Percentiles rank a stretch among this genome's conserved stretches.
Conservation (phyloP, 768 basidiomycete species). For the Tricholoma sp. region DNA sequence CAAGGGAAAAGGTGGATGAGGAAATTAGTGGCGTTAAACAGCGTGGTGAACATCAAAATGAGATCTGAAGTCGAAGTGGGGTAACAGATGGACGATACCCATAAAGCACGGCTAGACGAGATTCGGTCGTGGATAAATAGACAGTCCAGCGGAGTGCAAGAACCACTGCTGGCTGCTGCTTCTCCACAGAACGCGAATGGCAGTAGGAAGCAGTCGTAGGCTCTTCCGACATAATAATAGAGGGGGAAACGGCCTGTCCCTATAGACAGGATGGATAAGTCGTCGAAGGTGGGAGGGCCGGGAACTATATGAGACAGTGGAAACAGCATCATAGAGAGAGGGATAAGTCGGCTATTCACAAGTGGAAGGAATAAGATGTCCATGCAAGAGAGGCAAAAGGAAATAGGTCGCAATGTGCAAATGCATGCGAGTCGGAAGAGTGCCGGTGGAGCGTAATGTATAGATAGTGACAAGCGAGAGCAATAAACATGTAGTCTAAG, state of each 20-base stretch:
- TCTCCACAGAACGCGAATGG: neutral
- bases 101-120: constrained; percentile 15
- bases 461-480: constrained; percentile 15
- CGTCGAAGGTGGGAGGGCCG: constrained; percentile 34
- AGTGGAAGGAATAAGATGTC: constrained; percentile 25
- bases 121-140: constrained; percentile 16
- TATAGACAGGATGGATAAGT: constrained; percentile 65
- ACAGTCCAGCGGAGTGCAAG: constrained; percentile 14
- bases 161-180: no score
- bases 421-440: constrained; percentile 20
- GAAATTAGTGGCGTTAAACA: constrained; percentile 15
- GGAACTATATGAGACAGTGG: constrained; percentile 24
- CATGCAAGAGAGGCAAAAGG: constrained; percentile 18
- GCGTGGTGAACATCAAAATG: constrained; percentile 13
- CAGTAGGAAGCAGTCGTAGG: constrained; percentile 6
- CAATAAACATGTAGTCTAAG: constrained; percentile 25
- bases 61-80: constrained; percentile 7
- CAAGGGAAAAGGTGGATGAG: constrained; percentile 21
- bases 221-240: constrained; percentile 19
- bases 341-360: constrained; percentile 29
- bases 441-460: constrained; percentile 32
- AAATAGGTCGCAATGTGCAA: constrained; percentile 24
- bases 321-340: constrained; percentile 18
- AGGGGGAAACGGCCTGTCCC: constrained; percentile 24
- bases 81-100: constrained; percentile 8